Evolutionary conservation across 73 alveolate genomes (phyloP).

Genomic region (Tetrahymena thermophila): DNA sequence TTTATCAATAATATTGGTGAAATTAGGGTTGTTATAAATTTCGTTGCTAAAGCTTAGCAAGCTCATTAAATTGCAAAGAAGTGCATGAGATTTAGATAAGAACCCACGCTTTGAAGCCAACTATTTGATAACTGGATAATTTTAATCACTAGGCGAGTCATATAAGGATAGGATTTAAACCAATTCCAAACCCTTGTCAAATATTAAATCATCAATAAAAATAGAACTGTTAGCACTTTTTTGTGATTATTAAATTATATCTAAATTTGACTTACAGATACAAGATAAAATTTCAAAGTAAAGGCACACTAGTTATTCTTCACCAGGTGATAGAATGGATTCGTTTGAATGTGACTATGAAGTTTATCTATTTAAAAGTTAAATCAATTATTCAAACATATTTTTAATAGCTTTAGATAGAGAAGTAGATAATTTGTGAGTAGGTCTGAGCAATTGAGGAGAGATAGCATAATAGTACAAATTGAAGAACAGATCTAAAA

Average conservation of each 20-base stretch:
- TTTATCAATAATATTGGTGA: background rate
- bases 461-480: background rate
- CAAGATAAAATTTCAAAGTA: background rate
- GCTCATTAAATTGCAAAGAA: background rate
- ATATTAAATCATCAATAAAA: background rate
- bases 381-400: background rate
- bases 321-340: background rate
- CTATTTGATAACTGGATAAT: background rate
- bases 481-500: background rate
- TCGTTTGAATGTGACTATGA: background rate
- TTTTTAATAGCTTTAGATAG: background rate
- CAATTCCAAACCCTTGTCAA: background rate
- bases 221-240: background rate
- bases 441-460: background rate
- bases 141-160: background rate
- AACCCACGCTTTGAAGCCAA: background rate
- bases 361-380: background rate
- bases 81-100: background rate
- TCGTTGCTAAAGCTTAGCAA: background rate
- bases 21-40: background rate
- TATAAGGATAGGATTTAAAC: background rate
- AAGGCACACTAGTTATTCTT: background rate
- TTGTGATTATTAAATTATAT: background rate
- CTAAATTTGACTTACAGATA: background rate
- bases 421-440: background rate